phyloP scores from a whole-genome alignment of 768 basidiomycete species.

The Lactarius pseudohatsudake region DNA sequence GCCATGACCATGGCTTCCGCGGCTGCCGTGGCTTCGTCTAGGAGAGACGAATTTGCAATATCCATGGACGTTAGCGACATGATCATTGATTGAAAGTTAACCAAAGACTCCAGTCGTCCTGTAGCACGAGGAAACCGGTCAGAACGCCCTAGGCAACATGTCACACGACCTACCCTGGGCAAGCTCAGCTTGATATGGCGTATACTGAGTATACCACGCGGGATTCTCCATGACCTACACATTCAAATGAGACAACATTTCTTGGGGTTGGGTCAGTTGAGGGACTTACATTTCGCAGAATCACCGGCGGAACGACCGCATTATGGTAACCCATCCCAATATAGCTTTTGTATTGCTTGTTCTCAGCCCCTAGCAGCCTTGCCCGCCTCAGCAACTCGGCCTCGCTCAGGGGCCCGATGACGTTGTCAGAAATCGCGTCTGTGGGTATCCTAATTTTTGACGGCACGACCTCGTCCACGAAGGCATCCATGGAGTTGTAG shows the following conservation, averaged over 20 bases:
- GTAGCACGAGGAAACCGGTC: conserved; percentile 17
- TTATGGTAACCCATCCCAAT: conserved; percentile 99
- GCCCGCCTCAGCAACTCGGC: conserved; percentile 77
- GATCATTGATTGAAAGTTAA: conserved; percentile 97
- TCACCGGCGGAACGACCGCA: conserved; percentile 93
- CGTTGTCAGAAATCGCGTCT: conserved; percentile 58
- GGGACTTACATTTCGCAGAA: conserved; percentile 77
- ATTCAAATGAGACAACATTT: conserved; percentile 5
- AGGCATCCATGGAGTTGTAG: conserved; percentile 85
- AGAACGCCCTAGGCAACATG: not conserved
- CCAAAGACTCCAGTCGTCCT: conserved; percentile 94
- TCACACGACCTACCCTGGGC: conserved; percentile 72
- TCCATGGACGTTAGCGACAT: conserved; percentile 93
- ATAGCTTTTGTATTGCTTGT: conserved; percentile 85
- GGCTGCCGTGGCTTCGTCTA: conserved; percentile 94
- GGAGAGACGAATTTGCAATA: conserved; percentile 91
- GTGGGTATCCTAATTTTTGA: conserved; percentile 69
- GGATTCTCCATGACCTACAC: conserved; percentile 87
- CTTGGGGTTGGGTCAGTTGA: not conserved
- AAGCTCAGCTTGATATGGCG: conserved; percentile 96
- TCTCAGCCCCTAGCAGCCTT: conserved; percentile 71
- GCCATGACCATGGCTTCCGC: conserved; percentile 98
- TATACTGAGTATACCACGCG: conserved; percentile 97
- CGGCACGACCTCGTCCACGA: conserved; percentile 82
- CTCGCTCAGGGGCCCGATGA: conserved; percentile 81